phyloP scores from a whole-genome alignment of 306 rosid species.

The Corylus heterophylla region DNA sequence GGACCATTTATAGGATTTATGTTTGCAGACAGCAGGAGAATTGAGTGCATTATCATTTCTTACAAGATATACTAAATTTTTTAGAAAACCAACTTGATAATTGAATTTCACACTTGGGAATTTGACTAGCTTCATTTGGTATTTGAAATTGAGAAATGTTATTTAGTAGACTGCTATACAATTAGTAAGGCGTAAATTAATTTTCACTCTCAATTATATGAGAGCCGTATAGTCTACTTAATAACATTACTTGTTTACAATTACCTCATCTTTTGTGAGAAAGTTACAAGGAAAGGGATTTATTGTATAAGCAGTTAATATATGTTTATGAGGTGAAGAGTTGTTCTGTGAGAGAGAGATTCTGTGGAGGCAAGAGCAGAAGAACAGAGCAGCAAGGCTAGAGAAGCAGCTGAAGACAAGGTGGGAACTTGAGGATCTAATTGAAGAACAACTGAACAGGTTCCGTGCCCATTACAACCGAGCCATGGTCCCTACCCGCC shows the following conservation, averaged over 20 bases:
- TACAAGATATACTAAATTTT: background rate
- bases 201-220: no score
- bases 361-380: slow-evolving; percentile 42
- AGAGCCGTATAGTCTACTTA: no score
- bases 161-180: no score
- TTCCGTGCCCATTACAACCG: slow-evolving; percentile 36
- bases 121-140: background rate
- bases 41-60: background rate
- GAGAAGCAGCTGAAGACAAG: slow-evolving; percentile 42
- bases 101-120: background rate
- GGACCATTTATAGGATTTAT: background rate
- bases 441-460: slow-evolving; percentile 47
- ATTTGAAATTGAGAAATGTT: background rate
- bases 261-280: no score
- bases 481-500: slow-evolving; percentile 38
- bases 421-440: slow-evolving; percentile 48
- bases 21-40: background rate
- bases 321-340: slow-evolving; percentile 27
- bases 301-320: background rate
- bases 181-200: no score
- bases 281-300: no score
- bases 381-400: slow-evolving; percentile 39
- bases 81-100: background rate
- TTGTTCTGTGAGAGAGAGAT: slow-evolving; percentile 33
- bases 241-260: no score